Conservation (phyloP, 1,139 yeast genomes). For the Saccharomyces hybrid region DNA sequence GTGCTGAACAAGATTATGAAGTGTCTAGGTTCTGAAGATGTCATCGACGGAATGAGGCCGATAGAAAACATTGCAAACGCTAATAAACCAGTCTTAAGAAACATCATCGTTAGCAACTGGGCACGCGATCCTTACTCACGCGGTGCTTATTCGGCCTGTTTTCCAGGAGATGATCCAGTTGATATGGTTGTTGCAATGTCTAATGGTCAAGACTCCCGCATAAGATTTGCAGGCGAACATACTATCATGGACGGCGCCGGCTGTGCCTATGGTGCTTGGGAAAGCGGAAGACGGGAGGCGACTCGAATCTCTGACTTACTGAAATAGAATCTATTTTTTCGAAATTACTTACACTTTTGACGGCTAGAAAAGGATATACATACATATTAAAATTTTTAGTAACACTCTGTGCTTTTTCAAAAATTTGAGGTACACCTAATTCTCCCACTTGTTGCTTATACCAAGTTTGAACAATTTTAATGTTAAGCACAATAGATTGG, state of each 20-base stretch:
- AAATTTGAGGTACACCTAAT: neutral
- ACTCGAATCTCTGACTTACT: conserved; percentile 22
- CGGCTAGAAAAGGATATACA: neutral
- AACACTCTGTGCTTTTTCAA: neutral
- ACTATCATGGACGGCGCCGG: conserved; percentile 72
- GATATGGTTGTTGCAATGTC: conserved; percentile 48
- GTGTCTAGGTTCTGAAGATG: conserved; percentile 14
- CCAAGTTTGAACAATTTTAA: neutral
- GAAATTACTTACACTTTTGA: neutral
- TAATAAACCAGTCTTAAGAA: conserved; percentile 40
- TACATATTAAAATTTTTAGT: neutral
- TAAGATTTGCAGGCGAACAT: conserved; percentile 85
- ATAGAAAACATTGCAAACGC: neutral
- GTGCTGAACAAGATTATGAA: conserved; percentile 30
- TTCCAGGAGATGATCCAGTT: conserved; percentile 61
- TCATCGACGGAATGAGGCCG: conserved; percentile 14
- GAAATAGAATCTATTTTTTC: neutral
- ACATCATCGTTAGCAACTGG: conserved; percentile 58
- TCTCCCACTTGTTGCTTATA: neutral
- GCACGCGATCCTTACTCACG: conserved; percentile 57
- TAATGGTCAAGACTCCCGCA: conserved; percentile 45
- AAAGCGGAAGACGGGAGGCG: conserved; percentile 68
- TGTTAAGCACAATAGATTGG: neutral
- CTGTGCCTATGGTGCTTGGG: conserved; percentile 76
- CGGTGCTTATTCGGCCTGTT: conserved; percentile 70